Evolutionary conservation across 768 basidiomycete species (phyloP), one percentile per base, ranked within the genome.

Genomic region (Pulveroboletus sp.): DNA sequence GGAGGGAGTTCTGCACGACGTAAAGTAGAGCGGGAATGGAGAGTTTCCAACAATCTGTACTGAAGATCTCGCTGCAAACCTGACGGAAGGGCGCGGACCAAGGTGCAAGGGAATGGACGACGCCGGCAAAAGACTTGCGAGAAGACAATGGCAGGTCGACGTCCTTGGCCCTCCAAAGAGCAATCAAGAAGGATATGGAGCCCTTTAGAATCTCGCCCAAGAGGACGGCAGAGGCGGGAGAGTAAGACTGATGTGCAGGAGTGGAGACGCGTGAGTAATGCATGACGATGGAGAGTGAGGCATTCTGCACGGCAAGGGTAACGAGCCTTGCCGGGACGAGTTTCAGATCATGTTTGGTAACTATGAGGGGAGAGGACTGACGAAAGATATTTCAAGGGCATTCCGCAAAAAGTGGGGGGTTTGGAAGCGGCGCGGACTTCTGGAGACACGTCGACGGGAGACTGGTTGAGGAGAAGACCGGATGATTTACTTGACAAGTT

Each of bases 11-110:
- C 69, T 98, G 92, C n/a, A 95, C 79, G 55, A 94, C 85, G 61
- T 97, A 97, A 56, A 97, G 85, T 52, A 97, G 77, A 17, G 95
- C 94, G 1, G 95, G 95, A 55, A 99, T 94, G 27, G 93, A 93
- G 24, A 98, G 82, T 65, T 98, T 98, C 93, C 94, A 97, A 70
- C 92, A 94, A 65, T 98, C 95, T 1, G 79, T 75, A 52, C 88
- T 90, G 68, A 95, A 88, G n/a, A 95, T 72, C 46, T 91, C 87
- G 41, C 71, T 69, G 47, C 81, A 81, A 13, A 93, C 70, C 49
- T 76, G 76, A 59, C 72, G 71, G 58, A 82, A 79, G 8, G 77
- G 74, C 3, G 72, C 52, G 20, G 75, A 71, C 69, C 74, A 78
- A 1, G 79, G 77, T 40, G 71, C 72, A 36, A 75, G 57, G 8